Conservation (phyloP, 2,329 filamentous ascomycete species). For the Colletotrichum nymphaeae region DNA sequence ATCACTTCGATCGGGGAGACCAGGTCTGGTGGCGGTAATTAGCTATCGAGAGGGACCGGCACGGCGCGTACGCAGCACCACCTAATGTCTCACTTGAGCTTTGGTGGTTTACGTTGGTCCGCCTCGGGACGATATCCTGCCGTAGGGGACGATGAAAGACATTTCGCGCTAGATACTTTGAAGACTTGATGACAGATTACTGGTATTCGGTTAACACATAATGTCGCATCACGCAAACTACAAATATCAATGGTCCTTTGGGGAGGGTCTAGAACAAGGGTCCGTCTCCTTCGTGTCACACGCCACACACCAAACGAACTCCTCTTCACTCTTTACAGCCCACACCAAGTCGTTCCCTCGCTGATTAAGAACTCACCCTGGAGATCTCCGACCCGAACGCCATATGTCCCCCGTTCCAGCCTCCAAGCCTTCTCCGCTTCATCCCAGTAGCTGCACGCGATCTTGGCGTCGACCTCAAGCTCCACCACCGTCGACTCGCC, state of each 20-base stretch:
- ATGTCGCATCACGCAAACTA: background rate
- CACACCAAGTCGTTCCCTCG: constrained; percentile 9
- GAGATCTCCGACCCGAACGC: constrained; percentile 19
- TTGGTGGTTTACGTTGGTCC: background rate
- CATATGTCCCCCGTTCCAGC: constrained; percentile 28
- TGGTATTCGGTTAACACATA: background rate
- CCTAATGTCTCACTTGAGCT: background rate
- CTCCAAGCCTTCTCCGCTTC: constrained; percentile 24
- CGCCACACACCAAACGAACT: background rate
- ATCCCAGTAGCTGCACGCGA: constrained; percentile 33
- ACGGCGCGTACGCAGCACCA: background rate
- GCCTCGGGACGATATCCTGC: background rate
- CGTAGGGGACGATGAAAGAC: background rate
- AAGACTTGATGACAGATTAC: background rate
- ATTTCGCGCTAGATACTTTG: background rate
- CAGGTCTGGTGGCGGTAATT: background rate
- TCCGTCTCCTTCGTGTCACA: background rate
- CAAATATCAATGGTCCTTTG: background rate
- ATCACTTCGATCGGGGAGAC: background rate
- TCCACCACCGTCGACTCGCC: constrained; percentile 11
- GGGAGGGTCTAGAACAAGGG: background rate
- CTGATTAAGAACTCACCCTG: constrained; percentile 9
- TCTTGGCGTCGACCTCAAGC: constrained; percentile 19
- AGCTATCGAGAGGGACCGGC: background rate
- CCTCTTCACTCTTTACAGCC: constrained; percentile 1